Conservation (phyloP, 2,329 filamentous ascomycete genomes). For the Hypoxylon sp. region DNA sequence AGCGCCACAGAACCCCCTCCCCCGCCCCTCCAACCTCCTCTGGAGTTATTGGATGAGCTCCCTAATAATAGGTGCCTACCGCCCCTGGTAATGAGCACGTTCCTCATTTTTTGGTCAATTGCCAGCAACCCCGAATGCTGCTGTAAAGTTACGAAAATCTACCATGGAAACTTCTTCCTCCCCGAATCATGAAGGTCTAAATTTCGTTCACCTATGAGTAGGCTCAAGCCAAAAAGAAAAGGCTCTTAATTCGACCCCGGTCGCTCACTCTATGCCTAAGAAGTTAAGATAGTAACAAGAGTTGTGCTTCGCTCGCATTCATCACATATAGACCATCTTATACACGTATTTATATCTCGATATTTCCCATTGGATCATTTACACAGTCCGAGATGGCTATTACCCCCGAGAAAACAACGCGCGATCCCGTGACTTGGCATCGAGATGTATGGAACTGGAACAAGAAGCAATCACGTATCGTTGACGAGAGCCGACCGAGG, state of each 20-base stretch:
- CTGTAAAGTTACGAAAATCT: neutral
- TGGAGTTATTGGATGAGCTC: neutral
- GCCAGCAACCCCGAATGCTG: neutral
- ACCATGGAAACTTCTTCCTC: neutral
- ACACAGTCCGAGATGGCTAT: conserved; percentile 16
- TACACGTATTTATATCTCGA: conserved; percentile 3
- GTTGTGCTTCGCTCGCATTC: neutral
- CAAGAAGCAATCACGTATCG: neutral
- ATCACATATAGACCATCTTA: neutral
- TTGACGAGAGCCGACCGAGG: neutral
- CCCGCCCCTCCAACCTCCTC: neutral
- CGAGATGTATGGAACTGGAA: neutral
- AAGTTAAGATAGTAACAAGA: neutral
- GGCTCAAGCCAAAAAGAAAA: neutral
- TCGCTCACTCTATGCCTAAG: neutral
- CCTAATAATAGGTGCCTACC: neutral
- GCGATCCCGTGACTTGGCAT: neutral
- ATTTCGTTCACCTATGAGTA: neutral
- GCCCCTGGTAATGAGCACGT: neutral
- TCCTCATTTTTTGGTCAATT: neutral
- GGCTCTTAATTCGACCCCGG: neutral
- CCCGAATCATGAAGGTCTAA: neutral
- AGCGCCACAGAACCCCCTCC: conserved; percentile 6
- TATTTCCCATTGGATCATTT: neutral
- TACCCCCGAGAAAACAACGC: conserved; percentile 2